Evolutionary conservation across 768 basidiomycete species (phyloP), one percentile per base, ranked within the genome.

Genomic region (Tylopilus plumbeoviolaceoides): DNA sequence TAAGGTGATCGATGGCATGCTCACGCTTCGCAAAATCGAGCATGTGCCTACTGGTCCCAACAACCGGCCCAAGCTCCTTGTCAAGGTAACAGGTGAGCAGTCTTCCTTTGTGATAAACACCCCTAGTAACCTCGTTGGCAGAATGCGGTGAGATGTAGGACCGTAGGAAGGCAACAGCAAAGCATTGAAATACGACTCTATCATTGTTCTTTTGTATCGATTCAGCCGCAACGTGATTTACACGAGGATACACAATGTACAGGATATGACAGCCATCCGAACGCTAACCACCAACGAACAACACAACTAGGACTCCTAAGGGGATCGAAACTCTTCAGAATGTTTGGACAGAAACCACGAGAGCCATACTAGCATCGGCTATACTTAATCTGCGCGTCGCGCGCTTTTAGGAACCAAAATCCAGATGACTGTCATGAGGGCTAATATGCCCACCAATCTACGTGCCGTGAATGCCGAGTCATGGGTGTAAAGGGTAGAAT

Each of bases 11-110:
- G 91, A 97, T 52, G 92, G 92, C 23, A 91, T 98, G 88, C 81
- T 99, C 54, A 95, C 93, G 4, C 76, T 99, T 47, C 79, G 95
- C 58, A 98, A 98, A 69, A 91, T 99, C 51, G 97, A 99, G 73
- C 91, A 94, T 58, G 92, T 98, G 0, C 82, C 94, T 9, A 98
- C 93, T 0, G 92, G 91, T 2, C 80, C 83, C 4, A 95, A 94
- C 68, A 95, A 91, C 64, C 73, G 91, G 47, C 93, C 94, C 0
- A 97, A 97, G 66, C 70, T 97, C 23, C 80, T 80, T 3, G 91
- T 94, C 11, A 94, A 91, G 70, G 89, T 97, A 48, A 84, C 83
- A 11, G 93, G 93, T 90, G 56, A 50, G 81, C 14, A 41, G 18
- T 48, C 6, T 20, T 17, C n/a, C 2, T 7, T 31, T 20, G 15